These are phyloP conservation scores for Alternaria gaisen DNA, from an alignment of 2,329 filamentous ascomycete species.

Conservation along the genomic window DNA sequence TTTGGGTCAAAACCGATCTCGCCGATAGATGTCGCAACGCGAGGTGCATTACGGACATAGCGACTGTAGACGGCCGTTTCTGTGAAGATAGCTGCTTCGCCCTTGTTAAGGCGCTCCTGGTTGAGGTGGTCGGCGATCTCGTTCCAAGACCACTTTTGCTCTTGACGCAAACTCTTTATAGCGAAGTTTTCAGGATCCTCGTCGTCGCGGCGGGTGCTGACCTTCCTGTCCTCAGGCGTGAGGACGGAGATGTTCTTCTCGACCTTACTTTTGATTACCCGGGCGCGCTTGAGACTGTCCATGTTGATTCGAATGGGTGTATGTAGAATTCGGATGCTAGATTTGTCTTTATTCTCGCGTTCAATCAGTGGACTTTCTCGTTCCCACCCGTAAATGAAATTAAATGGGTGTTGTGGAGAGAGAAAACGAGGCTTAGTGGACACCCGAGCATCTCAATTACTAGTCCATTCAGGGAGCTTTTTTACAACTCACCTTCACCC, in stretches of 20 bases:
- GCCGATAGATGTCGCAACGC: slow-evolving; percentile 27
- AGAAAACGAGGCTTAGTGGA: background rate
- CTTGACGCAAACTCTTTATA: slow-evolving; percentile 44
- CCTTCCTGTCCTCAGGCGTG: slow-evolving; percentile 9
- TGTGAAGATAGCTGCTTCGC: slow-evolving; percentile 34
- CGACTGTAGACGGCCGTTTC: slow-evolving; percentile 48
- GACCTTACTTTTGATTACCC: slow-evolving; percentile 27
- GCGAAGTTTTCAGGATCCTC: slow-evolving; percentile 44
- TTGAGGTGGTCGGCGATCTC: slow-evolving; percentile 42
- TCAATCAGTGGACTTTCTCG: slow-evolving; percentile 15
- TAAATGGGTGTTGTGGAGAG: no score
- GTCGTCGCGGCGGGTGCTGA: slow-evolving; percentile 12
- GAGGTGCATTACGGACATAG: slow-evolving; percentile 44
- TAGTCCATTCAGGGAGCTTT: no score
- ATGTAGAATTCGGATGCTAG: background rate
- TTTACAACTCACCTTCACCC: no score
- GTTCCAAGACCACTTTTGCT: slow-evolving; percentile 38
- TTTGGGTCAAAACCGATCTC: slow-evolving; percentile 44
- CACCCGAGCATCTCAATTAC: background rate
- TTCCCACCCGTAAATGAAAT: background rate
- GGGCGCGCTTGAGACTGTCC: slow-evolving; percentile 27
- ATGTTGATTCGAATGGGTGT: slow-evolving; percentile 8
- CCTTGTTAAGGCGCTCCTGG: slow-evolving; percentile 23
- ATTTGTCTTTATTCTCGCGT: background rate
- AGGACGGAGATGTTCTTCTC: slow-evolving; percentile 23